phyloP scores from a whole-genome alignment of 495 filamentous ascomycete genomes.

The Penicillium desertorum region DNA sequence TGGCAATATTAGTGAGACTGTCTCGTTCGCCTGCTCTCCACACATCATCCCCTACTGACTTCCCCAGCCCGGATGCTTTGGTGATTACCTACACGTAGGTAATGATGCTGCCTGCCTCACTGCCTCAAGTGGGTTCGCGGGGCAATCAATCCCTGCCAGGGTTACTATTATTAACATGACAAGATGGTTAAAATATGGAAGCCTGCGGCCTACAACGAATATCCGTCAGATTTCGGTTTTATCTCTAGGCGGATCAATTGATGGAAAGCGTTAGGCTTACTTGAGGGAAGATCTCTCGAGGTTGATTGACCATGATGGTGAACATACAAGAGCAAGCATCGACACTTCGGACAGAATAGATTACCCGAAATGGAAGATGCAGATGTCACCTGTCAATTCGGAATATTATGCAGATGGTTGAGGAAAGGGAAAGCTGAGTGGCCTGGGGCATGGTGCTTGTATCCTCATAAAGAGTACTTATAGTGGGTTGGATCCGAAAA shows the following conservation, averaged over 20 bases:
- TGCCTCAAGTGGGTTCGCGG: conserved; percentile 10
- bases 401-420: not conserved
- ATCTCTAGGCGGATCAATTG: not conserved
- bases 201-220: conserved; percentile 5
- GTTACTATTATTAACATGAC: conserved; percentile 14
- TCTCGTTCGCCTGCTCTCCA: conserved; percentile 5
- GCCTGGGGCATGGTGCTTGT: not conserved
- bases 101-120: conserved; percentile 24
- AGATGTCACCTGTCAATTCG: not conserved
- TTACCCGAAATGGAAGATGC: not conserved
- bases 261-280: not conserved
- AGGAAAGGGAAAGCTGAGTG: not conserved
- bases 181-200: conserved; percentile 5
- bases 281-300: not conserved
- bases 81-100: not conserved
- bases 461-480: not conserved
- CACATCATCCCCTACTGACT: conserved; percentile 20
- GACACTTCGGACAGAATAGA: not conserved
- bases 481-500: not conserved
- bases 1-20: conserved; percentile 21
- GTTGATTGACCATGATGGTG: not conserved
- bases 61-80: conserved; percentile 3
- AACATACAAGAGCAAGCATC: not conserved
- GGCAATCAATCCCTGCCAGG: conserved; percentile 7
- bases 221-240: not conserved